Evolutionary conservation across 345 rosid species (phyloP).

Genomic region (Gynandropsis gynandra): DNA sequence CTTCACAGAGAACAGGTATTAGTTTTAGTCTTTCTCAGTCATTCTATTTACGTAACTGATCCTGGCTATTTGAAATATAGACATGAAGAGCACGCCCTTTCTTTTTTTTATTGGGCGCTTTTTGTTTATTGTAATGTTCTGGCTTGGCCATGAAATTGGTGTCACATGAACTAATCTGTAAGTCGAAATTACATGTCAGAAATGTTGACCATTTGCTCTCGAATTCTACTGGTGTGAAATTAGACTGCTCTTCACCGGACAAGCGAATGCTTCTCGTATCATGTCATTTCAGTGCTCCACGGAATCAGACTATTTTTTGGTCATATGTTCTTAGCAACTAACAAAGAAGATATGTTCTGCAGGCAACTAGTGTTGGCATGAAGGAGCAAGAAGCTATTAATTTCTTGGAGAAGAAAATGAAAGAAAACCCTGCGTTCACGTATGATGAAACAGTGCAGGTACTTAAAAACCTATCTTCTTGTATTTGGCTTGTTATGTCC

Average conservation of each 20-base stretch:
- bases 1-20: not conserved
- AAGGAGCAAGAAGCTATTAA: conserved; percentile 99
- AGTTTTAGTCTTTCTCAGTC: not conserved
- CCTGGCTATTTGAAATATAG: no score
- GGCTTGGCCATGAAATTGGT: no score
- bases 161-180: no score
- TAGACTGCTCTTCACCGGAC: no score
- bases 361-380: conserved; percentile 98
- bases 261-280: no score
- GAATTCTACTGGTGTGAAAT: no score
- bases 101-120: no score
- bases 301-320: not conserved
- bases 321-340: conserved; percentile 2
- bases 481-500: not conserved
- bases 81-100: no score
- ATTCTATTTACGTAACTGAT: no score
- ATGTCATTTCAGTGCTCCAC: not conserved
- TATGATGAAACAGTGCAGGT: conserved; percentile 92
- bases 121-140: no score
- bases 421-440: conserved; percentile 77
- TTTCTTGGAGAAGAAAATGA: conserved; percentile 99
- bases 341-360: conserved; percentile 15
- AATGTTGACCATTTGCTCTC: no score
- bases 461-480: conserved; percentile 1
- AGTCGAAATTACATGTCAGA: no score